These are phyloP conservation scores for Pythium insidiosum DNA, from an alignment of 352 stramenopile species.

Conservation along the genomic window DNA sequence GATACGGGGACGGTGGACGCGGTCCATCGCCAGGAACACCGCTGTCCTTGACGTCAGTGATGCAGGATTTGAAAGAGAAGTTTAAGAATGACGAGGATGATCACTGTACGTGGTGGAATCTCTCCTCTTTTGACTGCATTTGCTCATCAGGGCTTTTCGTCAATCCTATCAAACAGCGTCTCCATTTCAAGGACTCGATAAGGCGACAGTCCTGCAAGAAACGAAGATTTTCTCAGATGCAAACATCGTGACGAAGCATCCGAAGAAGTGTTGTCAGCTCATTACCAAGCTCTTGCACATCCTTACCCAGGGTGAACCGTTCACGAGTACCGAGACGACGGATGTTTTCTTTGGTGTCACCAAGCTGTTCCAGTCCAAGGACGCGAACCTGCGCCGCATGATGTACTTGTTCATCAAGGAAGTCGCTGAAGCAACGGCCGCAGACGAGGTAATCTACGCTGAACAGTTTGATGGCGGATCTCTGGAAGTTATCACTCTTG, in stretches of 20 bases:
- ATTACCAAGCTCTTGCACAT: conserved; percentile 99
- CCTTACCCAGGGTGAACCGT: conserved; percentile 95
- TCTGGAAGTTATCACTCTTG: too few species aligned
- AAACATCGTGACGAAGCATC: conserved; percentile 94
- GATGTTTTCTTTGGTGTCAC: conserved; percentile 99
- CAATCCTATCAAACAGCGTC: conserved; percentile 76
- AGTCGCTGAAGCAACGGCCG: conserved; percentile 88
- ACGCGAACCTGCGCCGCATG: conserved; percentile 96
- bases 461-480: too few species aligned
- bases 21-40: conserved; percentile 20
- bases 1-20: conserved; percentile 28
- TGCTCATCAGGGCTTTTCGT: too few species aligned
- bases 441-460: conserved; percentile 71
- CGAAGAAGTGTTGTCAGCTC: conserved; percentile 97
- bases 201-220: conserved; percentile 96
- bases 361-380: conserved; percentile 99
- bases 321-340: conserved; percentile 93
- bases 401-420: conserved; percentile 99
- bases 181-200: conserved; percentile 93
- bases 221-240: conserved; percentile 98
- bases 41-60: conserved; percentile 74
- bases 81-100: conserved; percentile 98
- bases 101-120: conserved; percentile 36
- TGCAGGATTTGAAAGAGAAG: conserved; percentile 97
- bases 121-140: conserved; percentile 4